Conservation (phyloP, 2,329 filamentous ascomycete species). For the Beauveria brongniartii region DNA sequence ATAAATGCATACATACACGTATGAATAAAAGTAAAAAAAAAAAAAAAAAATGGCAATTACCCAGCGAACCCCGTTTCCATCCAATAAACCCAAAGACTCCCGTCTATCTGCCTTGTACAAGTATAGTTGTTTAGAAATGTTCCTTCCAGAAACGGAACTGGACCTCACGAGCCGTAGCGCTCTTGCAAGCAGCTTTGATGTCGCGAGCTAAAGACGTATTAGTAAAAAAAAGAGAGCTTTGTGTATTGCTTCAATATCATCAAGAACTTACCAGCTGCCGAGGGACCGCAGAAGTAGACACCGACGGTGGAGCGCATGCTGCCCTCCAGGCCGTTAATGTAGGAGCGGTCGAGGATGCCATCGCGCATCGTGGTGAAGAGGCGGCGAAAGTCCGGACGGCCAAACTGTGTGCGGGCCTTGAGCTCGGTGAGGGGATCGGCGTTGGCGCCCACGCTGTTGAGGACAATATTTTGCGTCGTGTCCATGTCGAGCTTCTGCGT, state of each 20-base stretch:
- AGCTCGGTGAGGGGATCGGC: slow-evolving; percentile 90
- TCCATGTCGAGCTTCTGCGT: slow-evolving; percentile 89
- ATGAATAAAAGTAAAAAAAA: background rate
- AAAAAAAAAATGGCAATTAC: background rate
- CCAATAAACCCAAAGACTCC: background rate
- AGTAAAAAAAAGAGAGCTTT: slow-evolving; percentile 17
- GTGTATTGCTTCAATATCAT: background rate
- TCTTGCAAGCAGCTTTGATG: slow-evolving; percentile 74
- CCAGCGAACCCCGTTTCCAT: background rate
- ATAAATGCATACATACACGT: slow-evolving; percentile 1
- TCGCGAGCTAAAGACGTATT: slow-evolving; percentile 54
- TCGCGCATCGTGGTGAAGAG: slow-evolving; percentile 80
- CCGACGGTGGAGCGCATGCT: slow-evolving; percentile 77
- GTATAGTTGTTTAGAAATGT: slow-evolving; percentile 51
- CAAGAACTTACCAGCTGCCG: slow-evolving; percentile 47
- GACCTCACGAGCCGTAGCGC: slow-evolving; percentile 67
- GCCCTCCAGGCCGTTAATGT: slow-evolving; percentile 73
- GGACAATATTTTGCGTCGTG: slow-evolving; percentile 90
- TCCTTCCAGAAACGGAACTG: slow-evolving; percentile 99
- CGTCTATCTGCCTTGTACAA: background rate
- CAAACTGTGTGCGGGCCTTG: slow-evolving; percentile 85
- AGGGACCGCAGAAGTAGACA: slow-evolving; percentile 96
- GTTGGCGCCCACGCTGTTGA: slow-evolving; percentile 85
- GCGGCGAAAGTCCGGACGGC: slow-evolving; percentile 77
- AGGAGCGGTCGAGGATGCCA: slow-evolving; percentile 76